These are phyloP conservation scores for Fusarium staphyleae DNA, from an alignment of 2,329 filamentous ascomycete genomes.

Conservation along the genomic window DNA sequence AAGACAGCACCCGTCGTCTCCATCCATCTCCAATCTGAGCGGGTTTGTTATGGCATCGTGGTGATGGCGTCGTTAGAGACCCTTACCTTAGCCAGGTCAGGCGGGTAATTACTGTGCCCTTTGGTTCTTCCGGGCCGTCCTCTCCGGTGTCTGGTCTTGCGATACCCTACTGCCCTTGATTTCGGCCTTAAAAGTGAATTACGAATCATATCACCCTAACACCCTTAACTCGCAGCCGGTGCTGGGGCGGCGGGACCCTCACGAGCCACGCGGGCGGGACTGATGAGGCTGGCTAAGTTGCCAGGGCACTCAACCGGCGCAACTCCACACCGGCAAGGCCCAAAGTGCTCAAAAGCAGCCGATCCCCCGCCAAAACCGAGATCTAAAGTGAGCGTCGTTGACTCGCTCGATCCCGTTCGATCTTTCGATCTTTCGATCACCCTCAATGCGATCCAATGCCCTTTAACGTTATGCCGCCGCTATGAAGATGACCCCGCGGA, in stretches of 20 bases:
- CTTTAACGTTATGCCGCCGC: slow-evolving; percentile 13
- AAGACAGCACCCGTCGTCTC: too few species aligned
- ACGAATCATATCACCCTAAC: too few species aligned
- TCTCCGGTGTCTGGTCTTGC: slow-evolving; percentile 13
- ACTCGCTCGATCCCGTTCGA: slow-evolving; percentile 25
- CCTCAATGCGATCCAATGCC: slow-evolving; percentile 22
- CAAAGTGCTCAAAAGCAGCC: slow-evolving; percentile 25
- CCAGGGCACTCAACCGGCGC: slow-evolving; percentile 24
- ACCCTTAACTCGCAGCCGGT: slow-evolving; percentile 18
- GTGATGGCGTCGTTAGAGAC: too few species aligned
- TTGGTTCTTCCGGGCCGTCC: slow-evolving; percentile 21
- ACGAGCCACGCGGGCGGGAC: slow-evolving; percentile 35
- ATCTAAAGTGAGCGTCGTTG: slow-evolving; percentile 36
- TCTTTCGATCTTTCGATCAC: slow-evolving; percentile 23
- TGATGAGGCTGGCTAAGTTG: slow-evolving; percentile 35
- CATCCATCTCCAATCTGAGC: too few species aligned
- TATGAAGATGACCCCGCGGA: slow-evolving; percentile 20
- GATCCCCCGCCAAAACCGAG: slow-evolving; percentile 39
- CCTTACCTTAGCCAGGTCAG: slow-evolving; percentile 4
- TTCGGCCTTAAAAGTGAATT: neutral
- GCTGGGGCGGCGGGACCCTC: slow-evolving; percentile 23
- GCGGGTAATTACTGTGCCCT: too few species aligned
- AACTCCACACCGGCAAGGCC: slow-evolving; percentile 10
- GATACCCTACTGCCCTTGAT: slow-evolving; percentile 16
- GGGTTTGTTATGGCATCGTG: too few species aligned